These are phyloP conservation scores for Artemisia annua DNA, from an alignment of 129 eudicot species.

Conservation along the genomic window DNA sequence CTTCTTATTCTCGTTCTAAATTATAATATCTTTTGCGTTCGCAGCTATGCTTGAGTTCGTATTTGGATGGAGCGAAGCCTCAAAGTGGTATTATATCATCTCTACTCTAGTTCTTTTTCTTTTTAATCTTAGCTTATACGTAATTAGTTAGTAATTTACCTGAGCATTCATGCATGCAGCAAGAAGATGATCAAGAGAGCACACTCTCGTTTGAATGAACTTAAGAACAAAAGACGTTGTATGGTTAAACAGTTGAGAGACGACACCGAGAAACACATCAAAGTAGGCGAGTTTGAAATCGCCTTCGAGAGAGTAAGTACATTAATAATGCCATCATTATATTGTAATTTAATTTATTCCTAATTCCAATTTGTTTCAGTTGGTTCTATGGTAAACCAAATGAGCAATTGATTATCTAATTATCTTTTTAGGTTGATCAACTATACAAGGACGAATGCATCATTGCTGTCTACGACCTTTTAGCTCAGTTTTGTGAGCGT, in stretches of 20 bases:
- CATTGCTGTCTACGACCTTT: constrained; percentile 53
- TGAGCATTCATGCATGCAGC: background rate
- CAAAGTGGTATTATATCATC: too few species aligned
- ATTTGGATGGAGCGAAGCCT: too few species aligned
- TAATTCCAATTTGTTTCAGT: too few species aligned
- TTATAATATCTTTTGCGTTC: too few species aligned
- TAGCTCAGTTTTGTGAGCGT: constrained; percentile 60
- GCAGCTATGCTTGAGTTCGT: too few species aligned
- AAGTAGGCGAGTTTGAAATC: background rate
- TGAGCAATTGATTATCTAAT: too few species aligned
- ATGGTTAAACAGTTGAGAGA: background rate
- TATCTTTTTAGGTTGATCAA: constrained; percentile 52
- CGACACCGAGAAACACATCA: background rate
- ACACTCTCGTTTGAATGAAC: background rate
- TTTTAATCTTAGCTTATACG: too few species aligned
- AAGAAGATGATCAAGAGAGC: background rate
- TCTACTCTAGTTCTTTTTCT: too few species aligned
- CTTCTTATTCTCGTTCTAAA: too few species aligned
- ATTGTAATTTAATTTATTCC: background rate
- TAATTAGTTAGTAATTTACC: too few species aligned
- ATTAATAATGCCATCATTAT: background rate
- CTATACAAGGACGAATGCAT: constrained; percentile 53
- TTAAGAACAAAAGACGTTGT: background rate
- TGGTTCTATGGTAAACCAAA: background rate
- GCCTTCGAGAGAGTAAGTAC: background rate